phyloP scores from a whole-genome alignment of 169 alveolate species.

The Plasmodium inui region DNA sequence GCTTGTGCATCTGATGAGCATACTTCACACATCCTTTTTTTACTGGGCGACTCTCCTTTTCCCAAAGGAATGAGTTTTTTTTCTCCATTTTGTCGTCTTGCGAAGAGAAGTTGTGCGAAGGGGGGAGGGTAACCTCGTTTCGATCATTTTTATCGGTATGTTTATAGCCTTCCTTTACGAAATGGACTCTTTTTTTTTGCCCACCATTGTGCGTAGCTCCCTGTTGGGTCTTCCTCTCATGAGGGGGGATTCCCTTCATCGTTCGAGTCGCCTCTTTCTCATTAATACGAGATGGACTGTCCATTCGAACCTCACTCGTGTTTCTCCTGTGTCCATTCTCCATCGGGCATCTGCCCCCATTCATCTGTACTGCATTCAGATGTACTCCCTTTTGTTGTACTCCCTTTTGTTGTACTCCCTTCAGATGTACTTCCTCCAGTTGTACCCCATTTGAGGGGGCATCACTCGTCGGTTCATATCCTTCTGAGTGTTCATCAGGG shows the following conservation, averaged over 20 bases:
- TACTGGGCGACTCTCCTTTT: conserved; percentile 23
- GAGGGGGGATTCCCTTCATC: background rate
- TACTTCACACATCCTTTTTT: conserved; percentile 5
- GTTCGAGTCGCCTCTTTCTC: background rate
- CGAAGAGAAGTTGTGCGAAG: background rate
- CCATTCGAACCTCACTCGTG: background rate
- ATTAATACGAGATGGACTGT: background rate
- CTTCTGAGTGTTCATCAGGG: background rate
- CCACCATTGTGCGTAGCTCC: background rate
- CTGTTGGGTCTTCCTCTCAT: background rate
- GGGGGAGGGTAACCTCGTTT: background rate
- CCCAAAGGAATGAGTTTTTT: conserved; percentile 45
- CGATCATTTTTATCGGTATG: background rate
- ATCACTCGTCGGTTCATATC: background rate
- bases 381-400: background rate
- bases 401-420: background rate
- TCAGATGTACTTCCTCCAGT: background rate
- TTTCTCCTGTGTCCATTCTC: background rate
- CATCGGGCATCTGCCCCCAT: background rate
- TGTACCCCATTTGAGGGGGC: background rate
- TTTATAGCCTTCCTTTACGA: background rate
- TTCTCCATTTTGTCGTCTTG: background rate
- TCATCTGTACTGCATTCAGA: background rate
- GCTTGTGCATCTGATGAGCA: background rate
- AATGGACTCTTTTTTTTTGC: background rate